phyloP scores from a whole-genome alignment of 257 asterid species.

The Solanum raphanifolium region DNA sequence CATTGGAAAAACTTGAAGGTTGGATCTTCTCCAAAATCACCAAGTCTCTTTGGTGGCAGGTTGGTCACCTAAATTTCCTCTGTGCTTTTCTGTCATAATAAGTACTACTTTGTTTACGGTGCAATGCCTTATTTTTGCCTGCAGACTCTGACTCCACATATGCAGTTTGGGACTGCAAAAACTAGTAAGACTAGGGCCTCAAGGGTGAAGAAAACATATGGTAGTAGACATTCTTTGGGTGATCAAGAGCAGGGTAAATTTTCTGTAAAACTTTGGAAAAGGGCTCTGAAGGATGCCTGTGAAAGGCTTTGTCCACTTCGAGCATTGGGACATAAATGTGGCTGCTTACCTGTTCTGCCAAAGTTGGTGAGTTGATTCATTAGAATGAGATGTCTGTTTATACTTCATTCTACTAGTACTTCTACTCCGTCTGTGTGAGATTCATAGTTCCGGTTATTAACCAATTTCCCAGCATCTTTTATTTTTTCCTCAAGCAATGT shows the following conservation, averaged over 20 bases:
- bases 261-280: slow-evolving; percentile 78
- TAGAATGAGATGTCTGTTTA: neutral
- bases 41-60: slow-evolving; percentile 99
- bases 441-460: neutral
- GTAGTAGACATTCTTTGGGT: slow-evolving; percentile 41
- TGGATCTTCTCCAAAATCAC: slow-evolving; percentile 82
- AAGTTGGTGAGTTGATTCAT: slow-evolving; percentile 46
- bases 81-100: neutral
- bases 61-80: slow-evolving; percentile 8
- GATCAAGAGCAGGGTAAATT: slow-evolving; percentile 58
- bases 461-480: neutral
- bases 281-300: slow-evolving; percentile 85
- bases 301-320: slow-evolving; percentile 89
- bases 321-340: slow-evolving; percentile 59
- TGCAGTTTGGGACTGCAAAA: slow-evolving; percentile 63
- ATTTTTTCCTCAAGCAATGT: neutral
- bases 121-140: neutral
- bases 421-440: neutral
- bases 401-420: neutral
- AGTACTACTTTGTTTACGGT: neutral
- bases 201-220: slow-evolving; percentile 30
- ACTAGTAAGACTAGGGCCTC: slow-evolving; percentile 19
- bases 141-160: slow-evolving; percentile 89
- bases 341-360: slow-evolving; percentile 74
- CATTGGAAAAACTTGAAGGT: slow-evolving; percentile 71